Percentiles rank a stretch among this genome's conserved stretches.
Conservation (phyloP, 495 filamentous ascomycete species). For the Aspergillus wentii region DNA sequence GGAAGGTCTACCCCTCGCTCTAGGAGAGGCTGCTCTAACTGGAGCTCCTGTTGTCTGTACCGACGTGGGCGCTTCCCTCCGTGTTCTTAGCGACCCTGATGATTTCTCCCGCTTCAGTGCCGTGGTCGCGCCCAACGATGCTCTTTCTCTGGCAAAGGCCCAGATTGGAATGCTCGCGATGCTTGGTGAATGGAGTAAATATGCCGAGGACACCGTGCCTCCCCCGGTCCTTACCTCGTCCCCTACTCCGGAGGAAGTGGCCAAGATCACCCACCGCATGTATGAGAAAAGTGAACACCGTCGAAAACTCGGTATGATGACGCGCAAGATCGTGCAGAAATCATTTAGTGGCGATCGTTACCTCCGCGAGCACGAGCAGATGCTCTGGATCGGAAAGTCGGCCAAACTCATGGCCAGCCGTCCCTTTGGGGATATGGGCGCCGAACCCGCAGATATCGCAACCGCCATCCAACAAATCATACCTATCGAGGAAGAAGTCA, state of each 20-base stretch:
- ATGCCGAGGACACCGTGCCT: conserved; percentile 41
- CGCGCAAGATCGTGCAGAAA: conserved; percentile 54
- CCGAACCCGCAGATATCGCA: conserved; percentile 23
- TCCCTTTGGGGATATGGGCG: conserved; percentile 12
- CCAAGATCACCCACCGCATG: conserved; percentile 53
- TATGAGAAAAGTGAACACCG: conserved; percentile 56
- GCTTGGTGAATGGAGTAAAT: conserved; percentile 54
- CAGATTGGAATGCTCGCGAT: conserved; percentile 59
- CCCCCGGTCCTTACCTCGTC: conserved; percentile 43
- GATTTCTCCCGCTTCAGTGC: conserved; percentile 55
- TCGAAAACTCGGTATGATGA: conserved; percentile 56
- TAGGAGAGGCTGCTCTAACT: conserved; percentile 60
- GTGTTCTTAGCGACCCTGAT: conserved; percentile 58
- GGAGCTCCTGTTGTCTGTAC: conserved; percentile 62
- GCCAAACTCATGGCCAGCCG: conserved; percentile 34
- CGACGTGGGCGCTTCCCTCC: conserved; percentile 58
- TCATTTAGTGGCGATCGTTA: conserved; percentile 59
- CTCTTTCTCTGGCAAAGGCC: conserved; percentile 51
- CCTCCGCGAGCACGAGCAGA: conserved; percentile 64
- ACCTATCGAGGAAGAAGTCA: conserved; percentile 34
- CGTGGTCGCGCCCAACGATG: conserved; percentile 60
- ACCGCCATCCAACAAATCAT: conserved; percentile 23
- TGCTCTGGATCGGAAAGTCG: conserved; percentile 60
- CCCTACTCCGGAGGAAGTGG: conserved; percentile 48
- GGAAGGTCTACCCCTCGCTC: conserved; percentile 60